These are phyloP conservation scores for Cytospora paraplurivora DNA, from an alignment of 2,329 filamentous ascomycete genomes.

Conservation along the genomic window DNA sequence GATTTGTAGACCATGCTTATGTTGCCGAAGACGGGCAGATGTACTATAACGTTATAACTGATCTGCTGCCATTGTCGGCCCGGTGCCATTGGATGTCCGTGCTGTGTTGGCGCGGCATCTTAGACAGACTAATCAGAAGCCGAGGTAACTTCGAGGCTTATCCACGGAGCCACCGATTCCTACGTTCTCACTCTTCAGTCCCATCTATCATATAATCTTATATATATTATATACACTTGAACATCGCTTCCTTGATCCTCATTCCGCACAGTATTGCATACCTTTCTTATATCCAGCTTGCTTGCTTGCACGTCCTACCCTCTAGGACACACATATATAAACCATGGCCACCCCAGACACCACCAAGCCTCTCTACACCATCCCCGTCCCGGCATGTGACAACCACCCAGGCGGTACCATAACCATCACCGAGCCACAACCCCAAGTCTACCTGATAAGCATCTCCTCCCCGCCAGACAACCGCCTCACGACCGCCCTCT, in stretches of 20 bases:
- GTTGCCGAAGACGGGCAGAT: too few relatives aligned
- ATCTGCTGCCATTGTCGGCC: background rate
- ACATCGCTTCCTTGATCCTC: background rate
- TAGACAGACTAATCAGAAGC: background rate
- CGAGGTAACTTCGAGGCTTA: slow-evolving; percentile 13
- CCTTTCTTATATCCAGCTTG: background rate
- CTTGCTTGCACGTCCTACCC: background rate
- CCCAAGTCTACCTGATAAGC: slow-evolving; percentile 70
- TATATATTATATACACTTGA: background rate
- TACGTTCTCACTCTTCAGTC: background rate
- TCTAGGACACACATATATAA: background rate
- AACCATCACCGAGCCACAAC: slow-evolving; percentile 61
- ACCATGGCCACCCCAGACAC: slow-evolving; percentile 33
- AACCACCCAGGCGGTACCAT: slow-evolving; percentile 59
- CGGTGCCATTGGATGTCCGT: slow-evolving; percentile 6
- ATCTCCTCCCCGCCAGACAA: slow-evolving; percentile 75
- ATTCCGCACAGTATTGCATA: background rate
- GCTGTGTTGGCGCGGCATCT: background rate
- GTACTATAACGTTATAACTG: too few relatives aligned
- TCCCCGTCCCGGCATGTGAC: slow-evolving; percentile 54
- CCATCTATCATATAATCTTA: background rate
- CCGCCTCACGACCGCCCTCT: slow-evolving; percentile 69
- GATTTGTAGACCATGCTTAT: too few relatives aligned
- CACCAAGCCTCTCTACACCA: slow-evolving; percentile 54
- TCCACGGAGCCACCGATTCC: slow-evolving; percentile 4